These are phyloP conservation scores for Pseudognaphalium luteoalbum DNA, from an alignment of 129 eudicot genomes.

Conservation along the genomic window DNA sequence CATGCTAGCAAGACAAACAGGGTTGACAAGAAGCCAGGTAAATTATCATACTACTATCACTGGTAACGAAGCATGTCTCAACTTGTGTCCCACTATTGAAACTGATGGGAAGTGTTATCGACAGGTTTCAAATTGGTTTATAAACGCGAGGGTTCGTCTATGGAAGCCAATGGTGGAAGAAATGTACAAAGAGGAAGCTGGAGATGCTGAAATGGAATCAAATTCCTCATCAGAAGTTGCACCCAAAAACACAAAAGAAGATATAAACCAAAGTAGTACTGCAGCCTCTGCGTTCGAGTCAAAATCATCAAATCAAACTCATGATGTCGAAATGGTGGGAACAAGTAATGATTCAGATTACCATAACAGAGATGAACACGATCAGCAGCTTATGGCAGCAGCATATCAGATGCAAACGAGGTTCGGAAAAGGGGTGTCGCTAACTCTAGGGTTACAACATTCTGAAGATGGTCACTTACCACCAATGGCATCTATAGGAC, in stretches of 20 bases:
- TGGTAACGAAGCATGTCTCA: neutral
- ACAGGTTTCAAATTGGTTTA: constrained; percentile 94
- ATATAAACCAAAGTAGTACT: constrained; percentile 35
- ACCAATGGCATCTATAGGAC: constrained; percentile 42
- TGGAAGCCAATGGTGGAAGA: constrained; percentile 98
- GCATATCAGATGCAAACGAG: constrained; percentile 46
- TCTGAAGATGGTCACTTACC: constrained; percentile 47
- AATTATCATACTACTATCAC: constrained; percentile 10
- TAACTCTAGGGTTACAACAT: constrained; percentile 74
- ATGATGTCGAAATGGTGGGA: constrained; percentile 47
- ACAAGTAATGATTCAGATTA: constrained; percentile 27
- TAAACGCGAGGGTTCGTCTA: constrained; percentile 81
- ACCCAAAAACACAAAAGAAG: constrained; percentile 40
- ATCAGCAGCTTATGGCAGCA: constrained; percentile 34
- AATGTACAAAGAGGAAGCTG: constrained; percentile 84
- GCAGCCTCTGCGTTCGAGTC: constrained; percentile 48
- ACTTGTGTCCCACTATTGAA: neutral
- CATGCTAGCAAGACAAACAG: constrained; percentile 85
- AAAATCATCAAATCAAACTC: constrained; percentile 34
- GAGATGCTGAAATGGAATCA: constrained; percentile 59
- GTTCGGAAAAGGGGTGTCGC: constrained; percentile 59
- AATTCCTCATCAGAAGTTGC: constrained; percentile 54
- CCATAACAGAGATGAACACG: constrained; percentile 34
- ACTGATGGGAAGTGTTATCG: constrained; percentile 11
- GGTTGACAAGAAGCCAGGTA: constrained; percentile 93